Evolutionary conservation across 805 yeast species (phyloP).

Genomic region (Pichia heedii): DNA sequence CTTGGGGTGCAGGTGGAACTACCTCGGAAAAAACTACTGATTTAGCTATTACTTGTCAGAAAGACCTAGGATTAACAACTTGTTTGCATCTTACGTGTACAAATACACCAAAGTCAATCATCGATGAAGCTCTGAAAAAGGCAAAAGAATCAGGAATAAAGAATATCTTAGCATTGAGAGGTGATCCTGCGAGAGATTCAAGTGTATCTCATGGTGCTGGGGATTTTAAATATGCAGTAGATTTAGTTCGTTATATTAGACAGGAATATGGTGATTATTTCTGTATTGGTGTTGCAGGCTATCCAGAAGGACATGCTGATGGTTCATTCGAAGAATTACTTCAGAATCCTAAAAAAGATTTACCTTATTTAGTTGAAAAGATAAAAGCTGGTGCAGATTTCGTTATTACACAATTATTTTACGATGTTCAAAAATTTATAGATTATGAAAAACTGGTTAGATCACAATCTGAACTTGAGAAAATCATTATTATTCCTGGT

Average conservation of each 20-base stretch:
- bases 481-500: slow-evolving; percentile 70
- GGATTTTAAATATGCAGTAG: slow-evolving; percentile 72
- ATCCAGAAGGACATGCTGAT: slow-evolving; percentile 96
- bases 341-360: slow-evolving; percentile 60
- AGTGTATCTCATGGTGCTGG: slow-evolving; percentile 38
- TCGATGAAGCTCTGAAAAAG: slow-evolving; percentile 66
- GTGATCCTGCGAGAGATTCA: slow-evolving; percentile 82
- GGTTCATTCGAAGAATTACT: slow-evolving; percentile 54
- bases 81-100: slow-evolving; percentile 96
- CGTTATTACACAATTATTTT: slow-evolving; percentile 84
- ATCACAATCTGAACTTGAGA: slow-evolving; percentile 27
- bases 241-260: slow-evolving; percentile 74
- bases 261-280: slow-evolving; percentile 67
- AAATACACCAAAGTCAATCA: slow-evolving; percentile 66
- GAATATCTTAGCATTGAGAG: slow-evolving; percentile 87
- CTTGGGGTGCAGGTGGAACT: slow-evolving; percentile 99
- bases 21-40: slow-evolving; percentile 82
- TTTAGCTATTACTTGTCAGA: slow-evolving; percentile 68
- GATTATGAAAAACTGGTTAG: slow-evolving; percentile 50
- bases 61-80: slow-evolving; percentile 73
- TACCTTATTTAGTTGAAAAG: slow-evolving; percentile 76
- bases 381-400: slow-evolving; percentile 93
- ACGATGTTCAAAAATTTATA: slow-evolving; percentile 72
- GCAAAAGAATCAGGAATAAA: slow-evolving; percentile 76
- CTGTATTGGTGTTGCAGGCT: slow-evolving; percentile 94